Evolutionary conservation across 2,329 filamentous ascomycete species (phyloP), one percentile per base, ranked within the genome.

Genomic region (Akanthomyces muscarius): DNA sequence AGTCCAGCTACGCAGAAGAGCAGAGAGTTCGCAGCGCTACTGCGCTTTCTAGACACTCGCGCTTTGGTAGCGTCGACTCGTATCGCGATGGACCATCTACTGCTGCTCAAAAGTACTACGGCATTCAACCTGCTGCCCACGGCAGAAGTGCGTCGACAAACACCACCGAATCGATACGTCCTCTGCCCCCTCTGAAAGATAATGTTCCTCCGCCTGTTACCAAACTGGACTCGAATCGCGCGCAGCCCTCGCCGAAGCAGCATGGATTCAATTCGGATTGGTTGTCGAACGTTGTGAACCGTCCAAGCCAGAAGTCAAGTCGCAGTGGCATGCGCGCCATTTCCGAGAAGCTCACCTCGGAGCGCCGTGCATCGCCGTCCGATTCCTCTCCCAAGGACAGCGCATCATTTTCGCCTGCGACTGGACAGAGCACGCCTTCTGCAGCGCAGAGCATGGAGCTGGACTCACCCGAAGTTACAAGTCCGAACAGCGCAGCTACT

Each of bases 41-140:
- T 16, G 83, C 86, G 6, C 82, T 87, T 67, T 88, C 87, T 60
- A 83, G 89, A 65, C 91, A 94, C 71, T 93, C 90, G 30, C 85
- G 90, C 67, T 89, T 92, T 67, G 89, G 88, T 61, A 96, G 92
- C 73, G 83, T 89, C 56, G 91, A 92, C 70, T 95, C 91, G 0
- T 82, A 86, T 53, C 83, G 84, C 51, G 89, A 91, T 53, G 78
- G 81, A 4, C 71, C 84, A 18, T 86, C 88, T n/a, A 78, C 85
- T n/a, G 85, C 86, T 23, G 80, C 81, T 11, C 89, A 92, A 70
- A 86, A 89, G 68, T 92, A 92, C 71, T 91, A 89, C 69, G 85
- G 87, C 23, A 66, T 81, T 45, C 71, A 74, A 42, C 65, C 76
- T 47, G 72, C 74, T 25, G 78, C 80, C 65, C 81, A 87, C 71